Conservation (phyloP, 805 yeast genomes). For the Lipomyces orientalis region DNA sequence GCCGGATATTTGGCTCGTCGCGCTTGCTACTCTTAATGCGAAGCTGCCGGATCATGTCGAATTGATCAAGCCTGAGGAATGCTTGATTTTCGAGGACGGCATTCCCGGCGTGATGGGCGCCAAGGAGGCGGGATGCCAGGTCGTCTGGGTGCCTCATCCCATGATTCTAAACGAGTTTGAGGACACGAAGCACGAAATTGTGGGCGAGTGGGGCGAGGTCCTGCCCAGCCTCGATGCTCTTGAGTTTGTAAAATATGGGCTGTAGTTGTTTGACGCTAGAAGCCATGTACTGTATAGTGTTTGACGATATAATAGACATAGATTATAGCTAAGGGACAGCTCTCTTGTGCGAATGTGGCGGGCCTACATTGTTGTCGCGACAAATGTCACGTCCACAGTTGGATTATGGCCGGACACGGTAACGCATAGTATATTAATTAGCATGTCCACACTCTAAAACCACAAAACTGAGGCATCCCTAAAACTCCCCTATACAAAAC, state of each 20-base stretch:
- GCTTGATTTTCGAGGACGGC: constrained; percentile 94
- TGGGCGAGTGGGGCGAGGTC: constrained; percentile 65
- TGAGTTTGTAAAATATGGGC: constrained; percentile 44
- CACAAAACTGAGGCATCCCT: background rate
- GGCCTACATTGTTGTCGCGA: background rate
- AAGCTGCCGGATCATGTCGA: constrained; percentile 49
- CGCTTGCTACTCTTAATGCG: constrained; percentile 73
- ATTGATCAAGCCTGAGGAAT: constrained; percentile 71
- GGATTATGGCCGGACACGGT: background rate
- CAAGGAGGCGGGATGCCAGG: constrained; percentile 77
- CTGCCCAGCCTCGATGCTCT: constrained; percentile 59
- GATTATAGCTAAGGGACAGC: background rate
- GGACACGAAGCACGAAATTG: constrained; percentile 53
- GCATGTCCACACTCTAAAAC: background rate
- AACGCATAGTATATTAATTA: background rate
- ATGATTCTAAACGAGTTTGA: constrained; percentile 64
- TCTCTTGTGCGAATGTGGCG: too few species aligned
- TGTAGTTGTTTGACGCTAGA: background rate
- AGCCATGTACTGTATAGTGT: background rate
- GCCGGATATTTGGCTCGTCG: constrained; percentile 91
- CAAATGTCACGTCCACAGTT: background rate
- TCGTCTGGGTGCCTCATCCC: constrained; percentile 93
- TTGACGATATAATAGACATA: background rate
- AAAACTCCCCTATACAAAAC: background rate
- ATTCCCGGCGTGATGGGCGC: constrained; percentile 90